Percentiles rank a stretch among this genome's conserved stretches.
Conservation (phyloP, 495 filamentous ascomycete species). For the Pyronema domesticum region DNA sequence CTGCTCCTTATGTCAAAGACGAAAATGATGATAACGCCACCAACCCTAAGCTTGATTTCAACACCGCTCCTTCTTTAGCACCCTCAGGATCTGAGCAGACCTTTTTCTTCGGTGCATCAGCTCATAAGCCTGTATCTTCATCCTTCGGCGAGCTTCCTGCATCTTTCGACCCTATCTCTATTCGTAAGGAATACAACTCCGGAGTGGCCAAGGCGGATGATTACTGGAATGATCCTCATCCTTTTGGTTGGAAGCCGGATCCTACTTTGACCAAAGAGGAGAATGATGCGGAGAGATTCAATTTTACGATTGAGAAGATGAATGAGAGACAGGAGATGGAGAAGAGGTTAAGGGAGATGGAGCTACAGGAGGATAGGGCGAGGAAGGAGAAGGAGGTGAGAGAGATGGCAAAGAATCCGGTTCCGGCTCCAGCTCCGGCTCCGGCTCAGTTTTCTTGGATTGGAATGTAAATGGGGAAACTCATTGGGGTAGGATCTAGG, state of each 20-base stretch:
- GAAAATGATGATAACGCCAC: not conserved
- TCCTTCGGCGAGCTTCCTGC: not conserved
- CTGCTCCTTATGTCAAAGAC: not conserved
- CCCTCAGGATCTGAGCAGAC: not conserved
- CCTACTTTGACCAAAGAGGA: not conserved
- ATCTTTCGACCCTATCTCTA: not conserved
- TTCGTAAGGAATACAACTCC: not conserved
- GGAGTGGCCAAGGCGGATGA: not conserved
- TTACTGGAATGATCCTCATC: not conserved
- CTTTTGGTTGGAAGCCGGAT: conserved; percentile 2
- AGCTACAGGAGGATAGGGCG: not conserved
- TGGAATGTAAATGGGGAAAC: no score
- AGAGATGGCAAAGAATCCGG: no score
- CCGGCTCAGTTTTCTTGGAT: no score
- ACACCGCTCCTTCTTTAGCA: not conserved
- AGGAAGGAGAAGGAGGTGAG: not conserved
- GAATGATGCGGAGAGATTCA: not conserved
- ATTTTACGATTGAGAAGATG: not conserved
- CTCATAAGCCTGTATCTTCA: not conserved
- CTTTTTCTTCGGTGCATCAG: not conserved
- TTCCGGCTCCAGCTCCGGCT: no score
- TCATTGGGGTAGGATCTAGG: no score
- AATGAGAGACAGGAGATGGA: not conserved
- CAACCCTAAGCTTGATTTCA: not conserved
- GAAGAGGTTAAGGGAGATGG: not conserved